Base-by-base conservation (phyloP, 139 green algal species). In the Asterochloris sp. region DNA sequence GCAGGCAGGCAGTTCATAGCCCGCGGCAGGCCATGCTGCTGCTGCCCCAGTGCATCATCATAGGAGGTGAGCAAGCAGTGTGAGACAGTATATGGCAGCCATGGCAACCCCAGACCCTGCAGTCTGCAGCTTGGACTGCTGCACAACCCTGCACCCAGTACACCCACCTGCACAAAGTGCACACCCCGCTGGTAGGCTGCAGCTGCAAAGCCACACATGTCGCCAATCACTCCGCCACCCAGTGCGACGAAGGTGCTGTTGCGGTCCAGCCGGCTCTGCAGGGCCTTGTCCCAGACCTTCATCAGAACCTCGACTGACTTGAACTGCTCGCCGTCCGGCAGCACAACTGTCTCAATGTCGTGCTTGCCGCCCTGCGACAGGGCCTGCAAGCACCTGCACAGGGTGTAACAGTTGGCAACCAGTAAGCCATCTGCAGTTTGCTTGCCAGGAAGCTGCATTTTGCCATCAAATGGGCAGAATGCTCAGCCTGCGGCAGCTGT, bases 201-300 rank as follows among this genome's bases (percentile, higher is more conserved):
- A 13, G 97, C 97, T 23, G 97, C 97, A 91, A 98, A 99, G 68
- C 97, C 97, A 8, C 93, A 96, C 96, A 99, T 99, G 90, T 99
- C 97, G 15, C 97, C 97, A 17, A 99, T 92, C 21, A 99, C 97
- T 17, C 97, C 97, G 19, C 97, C 97, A 11, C 97, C 97, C 10
- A 99, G 92, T 0, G 97, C 97, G 15, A 99, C 75, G 78, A 99
- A 97, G 12, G 96, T 99, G 85, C 88, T 93, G 73, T 90, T 88
- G n/a, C 97, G 91, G 88, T 98, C 94, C 80, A 98, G 88, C 10
- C 95, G 84, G 21, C 24, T 83, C 73, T 96, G 83, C 61, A 99
- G 86, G 11, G 96, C 96, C 62, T 88, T 87, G 83, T 94, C 88
- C 80, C 85, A 91, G n/a, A 97, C 89, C 85, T 91, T 88, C 23